Evolutionary conservation across 495 filamentous ascomycete genomes (phyloP), one percentile per base, ranked within the genome.

Genomic region (Beverwykella pulmonaria): DNA sequence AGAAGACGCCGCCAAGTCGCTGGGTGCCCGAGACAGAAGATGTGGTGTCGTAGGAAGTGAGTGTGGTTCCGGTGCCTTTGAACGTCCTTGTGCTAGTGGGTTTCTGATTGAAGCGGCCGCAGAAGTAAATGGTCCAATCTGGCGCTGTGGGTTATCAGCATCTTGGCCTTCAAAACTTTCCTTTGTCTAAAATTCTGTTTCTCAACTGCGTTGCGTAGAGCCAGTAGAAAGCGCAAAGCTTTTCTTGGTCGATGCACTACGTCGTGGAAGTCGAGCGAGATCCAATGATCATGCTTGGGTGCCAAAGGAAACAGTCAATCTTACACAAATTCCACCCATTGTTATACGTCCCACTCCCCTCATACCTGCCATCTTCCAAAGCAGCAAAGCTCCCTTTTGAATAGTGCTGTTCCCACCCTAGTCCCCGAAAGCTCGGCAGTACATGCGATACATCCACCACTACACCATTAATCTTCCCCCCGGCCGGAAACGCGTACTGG

Each of bases 361-460:
- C 81, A 71, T 90, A 91, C 56, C 81, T 83, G 20, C 85, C 82
- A 53, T 83, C 79, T 0, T 50, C 41, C 17, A 79, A 73, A 17
- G 87, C 77, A 12, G 76, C 80, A 55, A 91, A 82, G 39, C 81
- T 82, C 0, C 88, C 88, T n/a, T 84, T 83, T 20, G 86, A 77
- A 74, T 90, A 91, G n/a, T 80, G 77, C 72, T 91, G 88, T 27
- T 84, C 81, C 50, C 86, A 78, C 0, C 85, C 85, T 56, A 82
- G 73, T 2, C 84, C 84, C 8, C 87, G 75, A 50, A 80, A 87
- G 1, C 85, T 87, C 25, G 86, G 83, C 48, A 91, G 76, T 23
- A 90, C 83, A 75, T 92, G 88, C 6, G 87, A 89, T 15, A 91
- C 83, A 75, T 92, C 88, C 20, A 92, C 82, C 17, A 91, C 74